Conservation (phyloP, 2,329 filamentous ascomycete genomes). For the Cadophora gregata region DNA sequence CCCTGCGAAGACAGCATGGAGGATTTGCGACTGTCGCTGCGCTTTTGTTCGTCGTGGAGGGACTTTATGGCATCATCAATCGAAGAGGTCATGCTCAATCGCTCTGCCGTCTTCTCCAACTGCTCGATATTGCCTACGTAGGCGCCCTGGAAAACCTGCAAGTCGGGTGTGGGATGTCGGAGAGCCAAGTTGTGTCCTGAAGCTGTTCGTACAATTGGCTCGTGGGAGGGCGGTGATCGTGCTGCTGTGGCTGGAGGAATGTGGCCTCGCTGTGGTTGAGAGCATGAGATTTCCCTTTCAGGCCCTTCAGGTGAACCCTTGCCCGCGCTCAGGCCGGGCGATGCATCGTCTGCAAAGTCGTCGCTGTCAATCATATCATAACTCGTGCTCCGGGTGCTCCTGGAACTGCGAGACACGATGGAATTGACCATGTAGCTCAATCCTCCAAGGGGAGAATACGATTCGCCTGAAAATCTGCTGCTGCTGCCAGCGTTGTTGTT, state of each 20-base stretch:
- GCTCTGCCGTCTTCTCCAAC: conserved; percentile 77
- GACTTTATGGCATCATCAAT: conserved; percentile 80
- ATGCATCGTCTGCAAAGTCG: conserved; percentile 19
- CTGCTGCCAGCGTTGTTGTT: neutral
- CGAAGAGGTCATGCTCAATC: conserved; percentile 73
- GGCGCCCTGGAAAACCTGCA: conserved; percentile 65
- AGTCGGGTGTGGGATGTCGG: conserved; percentile 66
- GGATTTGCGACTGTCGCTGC: conserved; percentile 69
- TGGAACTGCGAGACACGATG: conserved; percentile 20
- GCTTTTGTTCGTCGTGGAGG: conserved; percentile 73
- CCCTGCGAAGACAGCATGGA: conserved; percentile 60
- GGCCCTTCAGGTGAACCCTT: conserved; percentile 11
- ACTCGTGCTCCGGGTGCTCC: conserved; percentile 15
- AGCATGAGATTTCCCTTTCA: conserved; percentile 13
- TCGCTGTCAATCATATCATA: conserved; percentile 26
- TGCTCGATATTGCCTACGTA: conserved; percentile 72
- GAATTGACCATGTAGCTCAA: conserved; percentile 23
- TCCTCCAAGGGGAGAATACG: conserved; percentile 11
- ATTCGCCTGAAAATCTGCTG: conserved; percentile 1
- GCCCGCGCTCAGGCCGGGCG: conserved; percentile 5
- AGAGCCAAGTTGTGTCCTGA: conserved; percentile 44
- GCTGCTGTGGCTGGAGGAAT: conserved; percentile 19
- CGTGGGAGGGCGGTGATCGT: conserved; percentile 23
- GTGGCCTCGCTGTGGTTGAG: conserved; percentile 17
- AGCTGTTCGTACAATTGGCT: conserved; percentile 38